A percentile compares a stretch with the other conserved stretches of the same genome.
Evolutionary conservation across 768 basidiomycete genomes (phyloP).

Genomic region (Leccinum aurantiacum): DNA sequence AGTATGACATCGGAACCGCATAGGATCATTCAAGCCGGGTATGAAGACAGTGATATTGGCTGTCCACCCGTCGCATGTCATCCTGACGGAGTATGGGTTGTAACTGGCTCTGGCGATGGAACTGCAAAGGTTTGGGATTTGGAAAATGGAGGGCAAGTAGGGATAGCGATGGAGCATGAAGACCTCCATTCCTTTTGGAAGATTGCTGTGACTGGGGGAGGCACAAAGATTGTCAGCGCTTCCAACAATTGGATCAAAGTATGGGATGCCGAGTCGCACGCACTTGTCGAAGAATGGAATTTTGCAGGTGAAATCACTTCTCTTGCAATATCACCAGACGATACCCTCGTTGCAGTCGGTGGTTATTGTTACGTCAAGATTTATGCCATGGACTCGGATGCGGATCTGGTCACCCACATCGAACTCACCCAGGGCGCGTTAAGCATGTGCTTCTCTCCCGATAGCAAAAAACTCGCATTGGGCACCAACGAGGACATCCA

Average conservation of each 20-base stretch:
- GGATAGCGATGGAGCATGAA: not conserved
- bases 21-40: no score
- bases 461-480: not conserved
- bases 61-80: not conserved
- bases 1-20: no score
- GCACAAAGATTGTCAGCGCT: not conserved
- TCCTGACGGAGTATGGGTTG: not conserved
- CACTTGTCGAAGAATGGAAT: not conserved
- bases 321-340: not conserved
- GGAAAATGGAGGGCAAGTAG: not conserved
- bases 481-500: not conserved
- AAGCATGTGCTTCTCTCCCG: not conserved
- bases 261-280: not conserved
- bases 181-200: not conserved
- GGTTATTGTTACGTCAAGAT: not conserved
- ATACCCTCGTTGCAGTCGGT: not conserved
- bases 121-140: not conserved
- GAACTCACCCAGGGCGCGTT: no score
- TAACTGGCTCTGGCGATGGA: not conserved
- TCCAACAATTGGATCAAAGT: not conserved
- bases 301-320: not conserved
- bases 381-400: not conserved
- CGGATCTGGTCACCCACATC: no score
- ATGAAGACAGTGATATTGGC: no score
- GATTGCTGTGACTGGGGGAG: not conserved